These are phyloP conservation scores for Phoenix roebelenii DNA, from an alignment of 176 grass and related monocot genomes.

Conservation along the genomic window DNA sequence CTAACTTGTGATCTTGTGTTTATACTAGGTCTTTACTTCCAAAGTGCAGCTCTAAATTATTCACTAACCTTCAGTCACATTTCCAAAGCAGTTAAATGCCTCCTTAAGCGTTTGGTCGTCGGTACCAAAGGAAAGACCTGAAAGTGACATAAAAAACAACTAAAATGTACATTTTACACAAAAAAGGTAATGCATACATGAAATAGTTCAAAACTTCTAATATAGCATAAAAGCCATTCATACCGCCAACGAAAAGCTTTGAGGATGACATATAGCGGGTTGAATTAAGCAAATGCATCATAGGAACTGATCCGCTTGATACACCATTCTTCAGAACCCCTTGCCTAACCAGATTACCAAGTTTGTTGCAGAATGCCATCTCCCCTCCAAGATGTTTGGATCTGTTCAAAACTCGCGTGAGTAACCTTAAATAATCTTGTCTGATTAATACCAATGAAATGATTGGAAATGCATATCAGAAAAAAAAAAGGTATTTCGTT, in stretches of 20 bases:
- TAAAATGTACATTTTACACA: neutral
- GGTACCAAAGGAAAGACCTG: conserved; percentile 53
- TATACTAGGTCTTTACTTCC: too few relatives aligned
- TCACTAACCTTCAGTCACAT: conserved; percentile 56
- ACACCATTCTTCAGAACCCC: conserved; percentile 23
- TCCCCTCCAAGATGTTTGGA: neutral
- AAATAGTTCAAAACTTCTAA: neutral
- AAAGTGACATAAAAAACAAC: neutral
- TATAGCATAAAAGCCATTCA: neutral
- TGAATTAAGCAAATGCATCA: conserved; percentile 35
- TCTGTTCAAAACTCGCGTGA: conserved; percentile 4
- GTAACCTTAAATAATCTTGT: too few relatives aligned
- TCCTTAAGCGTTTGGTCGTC: conserved; percentile 40
- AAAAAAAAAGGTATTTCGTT: too few relatives aligned
- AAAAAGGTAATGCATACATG: neutral
- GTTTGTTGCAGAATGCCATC: conserved; percentile 76
- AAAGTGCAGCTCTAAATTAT: too few relatives aligned
- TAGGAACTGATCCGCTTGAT: conserved; percentile 11
- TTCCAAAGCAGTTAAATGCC: conserved; percentile 47
- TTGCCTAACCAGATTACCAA: conserved; percentile 58
- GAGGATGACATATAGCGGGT: conserved; percentile 45
- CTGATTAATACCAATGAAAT: too few relatives aligned
- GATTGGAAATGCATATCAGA: too few relatives aligned
- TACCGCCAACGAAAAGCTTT: conserved; percentile 83
- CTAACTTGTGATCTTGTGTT: too few relatives aligned